A percentile compares a stretch with the other conserved stretches of the same genome.
phyloP scores from a whole-genome alignment of 129 eudicot species.

The Gnaphalium uliginosum region DNA sequence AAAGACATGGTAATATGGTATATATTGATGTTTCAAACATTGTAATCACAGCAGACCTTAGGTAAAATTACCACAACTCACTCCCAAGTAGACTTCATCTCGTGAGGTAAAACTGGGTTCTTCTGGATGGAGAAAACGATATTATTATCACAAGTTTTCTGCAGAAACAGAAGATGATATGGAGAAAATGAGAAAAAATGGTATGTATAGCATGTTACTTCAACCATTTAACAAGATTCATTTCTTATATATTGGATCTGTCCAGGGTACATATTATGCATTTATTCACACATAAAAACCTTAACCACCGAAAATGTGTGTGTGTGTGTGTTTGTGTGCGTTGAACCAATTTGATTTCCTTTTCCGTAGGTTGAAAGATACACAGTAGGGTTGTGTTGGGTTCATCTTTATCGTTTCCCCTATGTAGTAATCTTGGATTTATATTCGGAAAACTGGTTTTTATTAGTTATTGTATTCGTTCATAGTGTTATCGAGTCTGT shows the following conservation, averaged over 20 bases:
- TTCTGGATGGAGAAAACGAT: constrained; percentile 49
- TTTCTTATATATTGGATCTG: not conserved
- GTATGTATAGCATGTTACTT: constrained; percentile 25
- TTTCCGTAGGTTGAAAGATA: constrained; percentile 50
- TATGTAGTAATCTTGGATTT: too few relatives aligned
- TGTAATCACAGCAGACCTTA: too few relatives aligned
- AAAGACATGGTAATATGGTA: constrained; percentile 47
- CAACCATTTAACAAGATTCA: not conserved
- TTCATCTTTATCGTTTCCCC: too few relatives aligned
- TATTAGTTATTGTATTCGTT: too few relatives aligned
- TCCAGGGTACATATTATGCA: not conserved
- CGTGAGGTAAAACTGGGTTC: constrained; percentile 49
- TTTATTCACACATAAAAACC: not conserved
- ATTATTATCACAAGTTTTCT: constrained; percentile 49
- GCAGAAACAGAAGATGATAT: constrained; percentile 31
- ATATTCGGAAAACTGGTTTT: too few relatives aligned
- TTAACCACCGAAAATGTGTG: not conserved
- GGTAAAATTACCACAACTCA: not conserved
- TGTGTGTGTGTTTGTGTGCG: not conserved
- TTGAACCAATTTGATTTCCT: not conserved
- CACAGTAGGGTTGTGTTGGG: constrained; percentile 70
- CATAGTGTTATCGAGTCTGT: too few relatives aligned
- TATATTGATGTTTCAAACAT: not conserved
- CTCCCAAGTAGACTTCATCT: not conserved
- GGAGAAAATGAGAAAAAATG: constrained; percentile 41